Evolutionary conservation across 768 basidiomycete genomes (phyloP), one percentile per base, ranked within the genome.

Genomic region (Tulasnella sp.): DNA sequence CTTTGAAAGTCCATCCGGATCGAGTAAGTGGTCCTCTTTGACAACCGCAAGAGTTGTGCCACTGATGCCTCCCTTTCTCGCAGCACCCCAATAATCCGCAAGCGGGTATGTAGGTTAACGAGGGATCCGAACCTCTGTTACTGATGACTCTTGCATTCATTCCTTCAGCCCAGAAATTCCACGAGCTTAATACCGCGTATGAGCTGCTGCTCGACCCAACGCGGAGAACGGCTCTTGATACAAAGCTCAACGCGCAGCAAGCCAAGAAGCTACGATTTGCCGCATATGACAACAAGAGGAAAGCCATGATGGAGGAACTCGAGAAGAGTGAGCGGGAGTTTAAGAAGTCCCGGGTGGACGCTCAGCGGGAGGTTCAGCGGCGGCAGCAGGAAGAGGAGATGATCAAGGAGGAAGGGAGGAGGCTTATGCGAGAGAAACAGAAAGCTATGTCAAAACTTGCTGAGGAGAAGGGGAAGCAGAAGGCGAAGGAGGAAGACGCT

Each of bases 1-100:
- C 94, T 1, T 87, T 93, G 81, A 94, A 93, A 85, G 92, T 94
- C 46, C 94, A 95, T 84, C 94, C 94, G 39, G 94, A 95, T 82
- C 89, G 93, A 82, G 93, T 93, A 80, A 80, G 89, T 87, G 79
- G 79, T 13, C 55, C 80, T 35, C 57, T 74, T 16, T 80, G 79
- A 20, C 75, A 44, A 16, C 11, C 37, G 37, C 18, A 57, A 26
- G 42, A 71, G 37, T n/a, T 75, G n/a, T 46, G 81, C 82, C n/a
- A 80, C 75, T 76, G 42, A 74, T 29, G 18, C 51, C 13, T 51
- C 29, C 11, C 29, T 79, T 81, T 5, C 83, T 73, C 51, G 18
- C 32, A 94, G 92, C 93, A 94, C 80, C 90, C 90, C 42, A 89
- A 93, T 79, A 92, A 93, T 82, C 91, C 92, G 51, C 88, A 93